A percentile compares a stretch with the other conserved stretches of the same genome.
Conservation (phyloP, 495 filamentous ascomycete genomes). For the Pyrenula aspistea region DNA sequence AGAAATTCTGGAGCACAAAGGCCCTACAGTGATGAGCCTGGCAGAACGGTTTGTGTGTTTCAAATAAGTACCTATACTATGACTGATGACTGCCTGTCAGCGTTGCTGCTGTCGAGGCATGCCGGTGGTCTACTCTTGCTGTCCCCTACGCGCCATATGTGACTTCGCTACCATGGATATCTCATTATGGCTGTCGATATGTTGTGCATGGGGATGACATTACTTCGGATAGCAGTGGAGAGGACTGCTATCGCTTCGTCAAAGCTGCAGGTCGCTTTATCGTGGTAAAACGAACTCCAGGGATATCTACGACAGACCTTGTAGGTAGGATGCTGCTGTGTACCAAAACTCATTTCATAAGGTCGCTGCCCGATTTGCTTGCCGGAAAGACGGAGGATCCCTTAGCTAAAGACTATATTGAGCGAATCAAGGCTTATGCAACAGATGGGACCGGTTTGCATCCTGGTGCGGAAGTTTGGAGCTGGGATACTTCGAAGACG, state of each 20-base stretch:
- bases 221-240: slow-evolving; percentile 68
- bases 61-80: slow-evolving; percentile 5
- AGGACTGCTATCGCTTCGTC: slow-evolving; percentile 96
- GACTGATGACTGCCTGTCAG: slow-evolving; percentile 18
- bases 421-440: slow-evolving; percentile 72
- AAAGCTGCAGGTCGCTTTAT: slow-evolving; percentile 85
- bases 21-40: slow-evolving; percentile 92
- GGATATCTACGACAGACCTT: slow-evolving; percentile 93
- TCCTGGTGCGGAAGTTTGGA: slow-evolving; percentile 67
- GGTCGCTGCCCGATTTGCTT: slow-evolving; percentile 54
- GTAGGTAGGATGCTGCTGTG: slow-evolving; percentile 95
- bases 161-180: slow-evolving; percentile 84
- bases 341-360: slow-evolving; percentile 79
- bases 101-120: slow-evolving; percentile 79
- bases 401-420: slow-evolving; percentile 47
- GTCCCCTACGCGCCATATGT: slow-evolving; percentile 89
- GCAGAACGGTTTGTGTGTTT: slow-evolving; percentile 55
- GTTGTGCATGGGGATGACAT: slow-evolving; percentile 91
- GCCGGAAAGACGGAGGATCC: slow-evolving; percentile 61
- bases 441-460: slow-evolving; percentile 64
- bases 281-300: slow-evolving; percentile 90
- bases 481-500: slow-evolving; percentile 48
- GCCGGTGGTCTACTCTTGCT: slow-evolving; percentile 79
- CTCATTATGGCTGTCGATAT: slow-evolving; percentile 83
- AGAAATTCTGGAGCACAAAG: slow-evolving; percentile 91